A percentile compares a stretch with the other conserved stretches of the same genome.
Conservation (phyloP, 1,284 basidiomycete species). For the Thelephora terrestris region DNA sequence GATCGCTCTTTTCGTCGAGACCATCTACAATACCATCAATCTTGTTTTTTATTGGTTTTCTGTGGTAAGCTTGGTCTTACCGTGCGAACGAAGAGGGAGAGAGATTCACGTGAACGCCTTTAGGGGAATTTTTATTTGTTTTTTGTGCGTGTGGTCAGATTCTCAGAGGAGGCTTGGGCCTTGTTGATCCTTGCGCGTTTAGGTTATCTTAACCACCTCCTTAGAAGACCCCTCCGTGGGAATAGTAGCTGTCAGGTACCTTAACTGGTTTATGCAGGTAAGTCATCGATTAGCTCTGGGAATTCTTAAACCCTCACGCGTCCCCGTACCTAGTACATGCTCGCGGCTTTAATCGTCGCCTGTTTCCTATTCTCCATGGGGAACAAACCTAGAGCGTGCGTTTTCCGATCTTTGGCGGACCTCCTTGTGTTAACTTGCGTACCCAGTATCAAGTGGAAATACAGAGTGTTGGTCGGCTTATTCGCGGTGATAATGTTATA, state of each 20-base stretch:
- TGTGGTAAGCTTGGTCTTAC: slow-evolving; percentile 43
- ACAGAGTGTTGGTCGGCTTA: slow-evolving; percentile 68
- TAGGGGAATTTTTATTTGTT: slow-evolving; percentile 94
- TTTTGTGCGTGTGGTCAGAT: slow-evolving; percentile 53
- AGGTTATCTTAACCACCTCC: slow-evolving; percentile 84
- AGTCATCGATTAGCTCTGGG: slow-evolving; percentile 9
- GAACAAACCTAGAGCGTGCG: slow-evolving; percentile 84
- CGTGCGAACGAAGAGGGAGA: neutral
- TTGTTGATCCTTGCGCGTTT: neutral
- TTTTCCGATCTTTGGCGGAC: slow-evolving; percentile 6
- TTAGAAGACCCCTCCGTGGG: slow-evolving; percentile 71
- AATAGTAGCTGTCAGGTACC: slow-evolving; percentile 59
- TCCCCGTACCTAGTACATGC: slow-evolving; percentile 53
- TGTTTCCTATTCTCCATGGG: slow-evolving; percentile 97
- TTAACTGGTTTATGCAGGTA: slow-evolving; percentile 76
- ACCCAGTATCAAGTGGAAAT: slow-evolving; percentile 73
- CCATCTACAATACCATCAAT: slow-evolving; percentile 83
- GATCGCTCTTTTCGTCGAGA: slow-evolving; percentile 66
- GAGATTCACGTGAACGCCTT: neutral
- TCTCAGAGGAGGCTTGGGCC: no score
- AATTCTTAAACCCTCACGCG: slow-evolving; percentile 6
- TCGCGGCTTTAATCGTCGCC: slow-evolving; percentile 77
- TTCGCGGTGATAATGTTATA: slow-evolving; percentile 80
- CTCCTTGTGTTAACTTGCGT: neutral
- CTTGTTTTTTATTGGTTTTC: slow-evolving; percentile 91